Conservation (phyloP, 2,329 filamentous ascomycete species). For the Fusarium sp. region DNA sequence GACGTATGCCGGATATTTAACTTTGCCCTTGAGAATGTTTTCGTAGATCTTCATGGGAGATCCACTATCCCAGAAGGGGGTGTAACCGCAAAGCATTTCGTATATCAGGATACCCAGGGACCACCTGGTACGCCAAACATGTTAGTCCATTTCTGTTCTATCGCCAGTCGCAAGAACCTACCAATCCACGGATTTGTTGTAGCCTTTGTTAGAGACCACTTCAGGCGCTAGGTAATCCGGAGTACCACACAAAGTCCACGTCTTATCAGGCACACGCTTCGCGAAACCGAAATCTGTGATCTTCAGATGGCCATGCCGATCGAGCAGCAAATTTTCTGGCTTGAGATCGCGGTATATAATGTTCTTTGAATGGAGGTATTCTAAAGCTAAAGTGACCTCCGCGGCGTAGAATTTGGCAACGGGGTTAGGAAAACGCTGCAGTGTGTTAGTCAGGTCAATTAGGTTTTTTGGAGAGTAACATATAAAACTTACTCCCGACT, state of each 20-base stretch:
- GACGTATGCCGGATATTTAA: constrained; percentile 97
- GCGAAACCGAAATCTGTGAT: constrained; percentile 99
- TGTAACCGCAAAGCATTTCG: constrained; percentile 99
- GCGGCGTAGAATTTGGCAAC: constrained; percentile 99
- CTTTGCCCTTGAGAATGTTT: constrained; percentile 93
- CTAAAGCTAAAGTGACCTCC: constrained; percentile 92
- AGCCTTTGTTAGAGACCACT: constrained; percentile 98
- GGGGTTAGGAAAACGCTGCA: constrained; percentile 93
- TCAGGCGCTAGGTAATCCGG: constrained; percentile 97
- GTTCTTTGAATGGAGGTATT: constrained; percentile 92
- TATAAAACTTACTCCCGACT: constrained; percentile 76
- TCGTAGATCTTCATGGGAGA: constrained; percentile 99
- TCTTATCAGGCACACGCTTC: constrained; percentile 98
- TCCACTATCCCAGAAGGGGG: constrained; percentile 97
- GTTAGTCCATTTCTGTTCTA: constrained; percentile 3
- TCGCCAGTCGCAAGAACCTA: constrained; percentile 57
- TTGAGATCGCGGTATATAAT: constrained; percentile 99
- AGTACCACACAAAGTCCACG: constrained; percentile 97
- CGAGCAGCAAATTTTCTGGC: constrained; percentile 89
- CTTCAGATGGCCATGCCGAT: constrained; percentile 92
- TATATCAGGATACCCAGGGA: constrained; percentile 98
- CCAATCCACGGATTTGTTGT: constrained; percentile 99
- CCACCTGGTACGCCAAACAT: constrained; percentile 73
- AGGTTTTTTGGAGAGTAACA: background rate
- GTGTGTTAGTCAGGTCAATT: constrained; percentile 6